These are phyloP conservation scores for Allium cepa DNA, from an alignment of 106 monocot species.

Conservation along the genomic window DNA sequence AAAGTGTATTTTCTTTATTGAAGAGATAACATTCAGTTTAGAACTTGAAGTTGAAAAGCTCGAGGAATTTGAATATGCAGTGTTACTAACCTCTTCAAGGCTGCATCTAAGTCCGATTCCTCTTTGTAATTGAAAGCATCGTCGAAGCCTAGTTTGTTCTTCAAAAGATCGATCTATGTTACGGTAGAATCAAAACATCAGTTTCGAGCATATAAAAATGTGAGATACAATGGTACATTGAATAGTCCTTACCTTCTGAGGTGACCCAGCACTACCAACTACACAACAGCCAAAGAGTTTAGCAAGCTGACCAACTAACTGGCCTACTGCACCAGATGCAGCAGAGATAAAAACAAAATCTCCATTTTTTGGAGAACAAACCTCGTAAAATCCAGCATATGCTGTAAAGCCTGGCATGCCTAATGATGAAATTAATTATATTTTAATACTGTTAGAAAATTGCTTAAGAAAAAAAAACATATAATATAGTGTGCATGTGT, in stretches of 20 bases:
- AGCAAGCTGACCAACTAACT: slow-evolving; percentile 76
- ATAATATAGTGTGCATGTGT: background rate
- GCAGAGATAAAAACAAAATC: slow-evolving; percentile 77
- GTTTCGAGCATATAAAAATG: too few relatives aligned
- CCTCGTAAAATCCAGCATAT: slow-evolving; percentile 63
- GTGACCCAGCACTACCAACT: slow-evolving; percentile 69
- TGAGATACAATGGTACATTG: background rate
- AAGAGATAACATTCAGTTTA: too few relatives aligned
- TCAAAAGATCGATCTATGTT: slow-evolving; percentile 62
- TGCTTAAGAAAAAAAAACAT: background rate
- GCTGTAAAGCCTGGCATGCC: slow-evolving; percentile 91
- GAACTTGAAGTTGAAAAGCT: too few relatives aligned
- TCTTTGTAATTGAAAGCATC: slow-evolving; percentile 93
- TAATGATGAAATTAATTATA: background rate
- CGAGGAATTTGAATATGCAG: too few relatives aligned
- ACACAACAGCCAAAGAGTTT: slow-evolving; percentile 79
- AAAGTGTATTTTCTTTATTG: too few relatives aligned
- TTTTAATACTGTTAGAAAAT: too few relatives aligned
- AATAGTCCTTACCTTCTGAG: slow-evolving; percentile 38
- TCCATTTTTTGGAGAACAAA: slow-evolving; percentile 70
- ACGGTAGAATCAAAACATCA: too few relatives aligned
- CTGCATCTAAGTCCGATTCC: slow-evolving; percentile 44
- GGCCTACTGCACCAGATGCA: slow-evolving; percentile 82
- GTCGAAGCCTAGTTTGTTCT: slow-evolving; percentile 67
- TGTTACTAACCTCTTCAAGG: slow-evolving; percentile 46